Base-by-base conservation (phyloP, 1,284 basidiomycete species). In the Leccinum fuscescens region DNA sequence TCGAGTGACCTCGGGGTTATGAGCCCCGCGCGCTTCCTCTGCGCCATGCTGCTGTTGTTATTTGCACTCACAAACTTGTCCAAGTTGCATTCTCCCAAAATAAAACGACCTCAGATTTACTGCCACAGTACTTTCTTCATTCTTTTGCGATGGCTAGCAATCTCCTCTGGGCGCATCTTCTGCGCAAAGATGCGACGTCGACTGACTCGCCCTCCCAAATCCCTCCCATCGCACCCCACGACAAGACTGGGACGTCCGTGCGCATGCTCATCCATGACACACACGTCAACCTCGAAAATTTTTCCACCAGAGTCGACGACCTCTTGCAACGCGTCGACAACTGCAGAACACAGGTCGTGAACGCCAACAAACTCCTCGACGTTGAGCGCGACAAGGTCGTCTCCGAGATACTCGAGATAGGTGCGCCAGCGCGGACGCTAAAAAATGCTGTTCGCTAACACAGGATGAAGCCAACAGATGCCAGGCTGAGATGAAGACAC, bases 191-290 rank as follows among this genome's bases (percentile, higher is more conserved):
- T 59, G 69, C 67, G 20, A 63, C 72, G n/a, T 50, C 55, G 15
- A 51, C 59, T 4, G 67, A 64, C 6, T 3, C 55, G 11, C 20
- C 55, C n/a, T 59, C 64, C 1, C 62, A 63, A 55, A 66, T 72
- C 5, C 68, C 72, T 8, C 78, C 82, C 15, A 67, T 82, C 20
- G 78, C 78, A 1, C 87, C 86, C 5, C 65, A 81, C 24, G 87
- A 90, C 73, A 88, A 81, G 65, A 80, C 80, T 9, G 82, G 79
- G 14, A 86, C 86, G 2, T 86, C 88, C 7, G 84, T 86, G 72
- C 80, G 86, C 29, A 81, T 90, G 63, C 78, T 90, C 9, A 74
- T 90, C 6, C 83, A 88, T 62, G 87, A 89, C 69, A 88, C 86
- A 0, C 85, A 88, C 62, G 79, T 79, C 11, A 82, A 83, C 59